A percentile compares a stretch with the other conserved stretches of the same genome.
These are phyloP conservation scores for Rhodotorula sp. DNA, from an alignment of 1,284 basidiomycete species.

Conservation along the genomic window DNA sequence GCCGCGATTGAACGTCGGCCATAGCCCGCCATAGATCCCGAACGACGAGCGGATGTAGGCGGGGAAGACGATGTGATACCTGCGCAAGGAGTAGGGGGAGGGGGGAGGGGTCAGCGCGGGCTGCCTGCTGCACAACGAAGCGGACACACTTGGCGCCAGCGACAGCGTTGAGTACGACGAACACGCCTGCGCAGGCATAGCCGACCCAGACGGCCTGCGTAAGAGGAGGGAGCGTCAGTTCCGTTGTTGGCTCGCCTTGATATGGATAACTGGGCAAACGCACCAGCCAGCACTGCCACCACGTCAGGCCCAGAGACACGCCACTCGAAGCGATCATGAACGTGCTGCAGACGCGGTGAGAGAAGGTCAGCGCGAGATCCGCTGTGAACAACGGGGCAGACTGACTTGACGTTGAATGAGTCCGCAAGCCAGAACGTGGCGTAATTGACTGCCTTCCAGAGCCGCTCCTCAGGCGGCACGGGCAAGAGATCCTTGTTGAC, in stretches of 20 bases:
- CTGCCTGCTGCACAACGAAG: background rate
- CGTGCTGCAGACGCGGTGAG: conserved; percentile 51
- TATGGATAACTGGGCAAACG: background rate
- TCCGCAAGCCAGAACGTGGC: conserved; percentile 73
- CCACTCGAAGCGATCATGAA: conserved; percentile 55
- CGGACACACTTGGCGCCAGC: conserved; percentile 57
- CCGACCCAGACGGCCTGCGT: conserved; percentile 65
- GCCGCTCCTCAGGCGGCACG: conserved; percentile 61
- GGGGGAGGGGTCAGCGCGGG: background rate
- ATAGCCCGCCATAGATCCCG: conserved; percentile 72
- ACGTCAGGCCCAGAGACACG: conserved; percentile 60
- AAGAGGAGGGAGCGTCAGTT: background rate
- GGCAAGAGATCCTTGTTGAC: conserved; percentile 65
- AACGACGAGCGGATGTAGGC: conserved; percentile 8
- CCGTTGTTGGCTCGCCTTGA: conserved; percentile 42
- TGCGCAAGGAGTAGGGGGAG: background rate
- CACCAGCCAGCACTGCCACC: conserved; percentile 76
- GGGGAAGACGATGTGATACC: conserved; percentile 60
- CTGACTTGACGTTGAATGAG: conserved; percentile 69
- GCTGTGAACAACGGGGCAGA: no score
- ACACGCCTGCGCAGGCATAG: conserved; percentile 69
- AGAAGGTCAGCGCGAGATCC: no score
- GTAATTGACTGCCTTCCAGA: conserved; percentile 66
- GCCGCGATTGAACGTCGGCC: conserved; percentile 71
- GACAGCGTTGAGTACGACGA: conserved; percentile 77